Percentiles rank a stretch among this genome's conserved stretches.
Evolutionary conservation across 1,284 basidiomycete genomes (phyloP).

Genomic region (Paramarasmius palmivorus): DNA sequence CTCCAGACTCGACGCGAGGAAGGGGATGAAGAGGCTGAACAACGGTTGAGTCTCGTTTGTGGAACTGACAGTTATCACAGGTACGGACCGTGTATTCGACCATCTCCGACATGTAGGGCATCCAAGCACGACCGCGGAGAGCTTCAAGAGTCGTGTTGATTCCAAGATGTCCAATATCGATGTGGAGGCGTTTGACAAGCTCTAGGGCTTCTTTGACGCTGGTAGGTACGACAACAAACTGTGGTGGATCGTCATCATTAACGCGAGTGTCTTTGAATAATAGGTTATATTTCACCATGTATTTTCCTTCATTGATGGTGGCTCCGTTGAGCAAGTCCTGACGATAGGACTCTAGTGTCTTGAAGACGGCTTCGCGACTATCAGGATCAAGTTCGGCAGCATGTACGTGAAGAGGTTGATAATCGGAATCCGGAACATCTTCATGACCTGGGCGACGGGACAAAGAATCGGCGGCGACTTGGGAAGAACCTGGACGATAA

Average conservation of each 20-base stretch:
- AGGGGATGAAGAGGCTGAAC: slow-evolving; percentile 6
- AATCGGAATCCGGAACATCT: neutral
- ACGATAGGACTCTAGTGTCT: too few species aligned
- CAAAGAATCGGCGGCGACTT: slow-evolving; percentile 1
- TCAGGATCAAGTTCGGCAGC: neutral
- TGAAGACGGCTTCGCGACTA: too few species aligned
- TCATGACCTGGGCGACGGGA: slow-evolving; percentile 1
- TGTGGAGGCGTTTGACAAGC: too few species aligned
- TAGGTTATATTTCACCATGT: too few species aligned
- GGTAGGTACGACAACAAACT: too few species aligned
- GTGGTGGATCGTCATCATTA: too few species aligned
- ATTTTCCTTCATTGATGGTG: too few species aligned
- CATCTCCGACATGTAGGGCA: neutral
- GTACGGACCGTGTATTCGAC: neutral
- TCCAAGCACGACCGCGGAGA: neutral
- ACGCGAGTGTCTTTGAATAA: too few species aligned
- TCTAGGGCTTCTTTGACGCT: too few species aligned
- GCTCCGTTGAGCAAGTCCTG: too few species aligned
- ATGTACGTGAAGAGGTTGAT: neutral
- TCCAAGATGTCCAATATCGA: too few species aligned
- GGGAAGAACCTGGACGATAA: slow-evolving; percentile 3
- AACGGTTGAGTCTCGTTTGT: neutral
- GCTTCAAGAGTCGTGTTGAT: neutral
- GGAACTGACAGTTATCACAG: slow-evolving; percentile 6
- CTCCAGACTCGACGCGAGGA: neutral